Evolutionary conservation across 2,329 filamentous ascomycete genomes (phyloP).

Genomic region (Rhynchosporium secalis): DNA sequence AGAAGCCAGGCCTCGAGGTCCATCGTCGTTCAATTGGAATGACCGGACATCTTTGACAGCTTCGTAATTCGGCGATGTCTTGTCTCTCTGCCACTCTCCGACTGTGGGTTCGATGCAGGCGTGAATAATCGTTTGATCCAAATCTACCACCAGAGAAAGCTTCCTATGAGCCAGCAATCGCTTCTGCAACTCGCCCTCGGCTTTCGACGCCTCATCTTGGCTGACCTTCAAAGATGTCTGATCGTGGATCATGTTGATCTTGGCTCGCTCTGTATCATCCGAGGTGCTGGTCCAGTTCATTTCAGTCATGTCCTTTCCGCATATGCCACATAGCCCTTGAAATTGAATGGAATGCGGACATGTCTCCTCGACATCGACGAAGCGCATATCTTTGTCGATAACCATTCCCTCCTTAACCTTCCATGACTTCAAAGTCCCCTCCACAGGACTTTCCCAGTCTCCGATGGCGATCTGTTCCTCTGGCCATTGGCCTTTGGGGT

Average conservation of each 20-base stretch:
- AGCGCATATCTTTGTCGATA: constrained; percentile 57
- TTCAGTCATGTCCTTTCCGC: constrained; percentile 95
- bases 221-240: constrained; percentile 86
- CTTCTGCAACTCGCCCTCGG: constrained; percentile 83
- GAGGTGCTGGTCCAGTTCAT: constrained; percentile 79
- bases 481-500: constrained; percentile 60
- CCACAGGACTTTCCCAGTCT: constrained; percentile 79
- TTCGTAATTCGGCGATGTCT: constrained; percentile 84
- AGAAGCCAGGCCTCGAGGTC: constrained; percentile 63
- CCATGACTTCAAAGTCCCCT: constrained; percentile 79
- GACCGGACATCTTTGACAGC: constrained; percentile 84
- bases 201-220: constrained; percentile 72
- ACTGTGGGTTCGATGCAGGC: constrained; percentile 96
- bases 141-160: constrained; percentile 90
- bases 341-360: constrained; percentile 92
- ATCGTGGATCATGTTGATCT: constrained; percentile 93
- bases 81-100: constrained; percentile 90
- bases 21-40: constrained; percentile 89
- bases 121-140: constrained; percentile 98
- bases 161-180: constrained; percentile 79
- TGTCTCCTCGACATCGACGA: constrained; percentile 81
- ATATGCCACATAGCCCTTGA: constrained; percentile 85
- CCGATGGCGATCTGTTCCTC: constrained; percentile 69
- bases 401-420: constrained; percentile 67
- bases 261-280: constrained; percentile 79